phyloP scores from a whole-genome alignment of 306 rosid species.

The Corylus americana region DNA sequence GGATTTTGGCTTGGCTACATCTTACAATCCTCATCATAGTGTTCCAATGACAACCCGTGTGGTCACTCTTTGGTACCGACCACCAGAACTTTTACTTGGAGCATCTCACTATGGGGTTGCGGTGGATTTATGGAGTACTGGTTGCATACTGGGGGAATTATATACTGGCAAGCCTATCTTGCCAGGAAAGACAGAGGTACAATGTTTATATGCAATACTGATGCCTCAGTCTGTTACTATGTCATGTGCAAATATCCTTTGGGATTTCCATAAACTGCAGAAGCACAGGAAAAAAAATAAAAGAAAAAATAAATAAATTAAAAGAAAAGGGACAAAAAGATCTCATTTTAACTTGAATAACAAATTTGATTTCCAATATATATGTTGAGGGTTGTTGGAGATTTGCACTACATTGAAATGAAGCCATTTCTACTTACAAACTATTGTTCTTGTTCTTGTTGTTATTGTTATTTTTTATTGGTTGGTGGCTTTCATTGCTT shows the following conservation, averaged over 20 bases:
- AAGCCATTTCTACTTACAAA: not conserved
- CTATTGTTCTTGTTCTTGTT: not conserved
- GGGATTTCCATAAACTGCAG: not conserved
- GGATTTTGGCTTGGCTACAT: conserved; percentile 92
- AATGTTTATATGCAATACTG: conserved; percentile 6
- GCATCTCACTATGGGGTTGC: conserved; percentile 85
- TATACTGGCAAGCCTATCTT: conserved; percentile 84
- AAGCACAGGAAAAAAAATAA: not conserved
- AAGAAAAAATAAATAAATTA: not conserved
- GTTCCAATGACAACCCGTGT: conserved; percentile 86
- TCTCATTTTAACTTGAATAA: not conserved
- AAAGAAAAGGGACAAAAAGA: not conserved
- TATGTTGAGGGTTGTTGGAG: not conserved
- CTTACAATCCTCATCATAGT: conserved; percentile 60
- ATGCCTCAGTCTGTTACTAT: conserved; percentile 9
- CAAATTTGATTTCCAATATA: not conserved
- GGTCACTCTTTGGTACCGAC: conserved; percentile 96
- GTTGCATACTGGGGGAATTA: conserved; percentile 94
- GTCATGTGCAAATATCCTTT: not conserved
- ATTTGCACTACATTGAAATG: not conserved
- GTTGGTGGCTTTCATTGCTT: not conserved
- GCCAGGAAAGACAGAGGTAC: conserved; percentile 97
- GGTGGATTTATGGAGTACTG: conserved; percentile 93
- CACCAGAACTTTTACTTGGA: conserved; percentile 96
- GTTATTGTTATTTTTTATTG: not conserved